phyloP scores from a whole-genome alignment of 345 rosid genomes.

The Moricandia arvensis region DNA sequence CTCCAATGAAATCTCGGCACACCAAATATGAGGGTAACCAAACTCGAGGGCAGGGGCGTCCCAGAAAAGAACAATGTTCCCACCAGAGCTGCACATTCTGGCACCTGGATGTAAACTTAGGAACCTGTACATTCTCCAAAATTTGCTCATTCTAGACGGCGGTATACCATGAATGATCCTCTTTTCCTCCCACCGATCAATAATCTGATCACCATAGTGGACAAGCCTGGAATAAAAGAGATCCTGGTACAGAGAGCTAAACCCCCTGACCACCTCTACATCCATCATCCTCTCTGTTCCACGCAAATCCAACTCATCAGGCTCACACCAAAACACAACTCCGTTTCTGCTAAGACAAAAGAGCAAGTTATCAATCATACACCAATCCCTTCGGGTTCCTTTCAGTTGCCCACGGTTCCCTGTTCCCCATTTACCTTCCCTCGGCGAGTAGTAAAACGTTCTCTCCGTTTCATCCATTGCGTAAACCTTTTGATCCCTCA shows the following conservation, averaged over 20 bases:
- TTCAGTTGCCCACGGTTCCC: not conserved
- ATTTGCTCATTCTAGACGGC: not conserved
- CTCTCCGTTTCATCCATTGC: not conserved
- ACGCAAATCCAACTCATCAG: not conserved
- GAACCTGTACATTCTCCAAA: not conserved
- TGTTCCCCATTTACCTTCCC: not conserved
- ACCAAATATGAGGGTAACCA: not conserved
- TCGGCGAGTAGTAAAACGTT: not conserved
- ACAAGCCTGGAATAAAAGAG: not conserved
- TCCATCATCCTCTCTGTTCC: not conserved
- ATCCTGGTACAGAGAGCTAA: not conserved
- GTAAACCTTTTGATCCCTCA: not conserved
- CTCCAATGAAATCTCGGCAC: not conserved
- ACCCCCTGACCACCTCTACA: not conserved
- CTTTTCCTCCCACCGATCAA: not conserved
- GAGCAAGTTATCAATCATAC: not conserved
- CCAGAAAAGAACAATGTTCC: not conserved
- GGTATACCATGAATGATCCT: not conserved
- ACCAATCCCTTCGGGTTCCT: not conserved
- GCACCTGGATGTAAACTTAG: not conserved
- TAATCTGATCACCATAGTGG: not conserved
- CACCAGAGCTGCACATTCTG: not conserved
- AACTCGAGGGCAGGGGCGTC: not conserved
- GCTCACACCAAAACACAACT: not conserved
- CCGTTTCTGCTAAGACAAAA: not conserved